phyloP scores from a whole-genome alignment of 805 yeast species.

The Spathaspora gorwiae region DNA sequence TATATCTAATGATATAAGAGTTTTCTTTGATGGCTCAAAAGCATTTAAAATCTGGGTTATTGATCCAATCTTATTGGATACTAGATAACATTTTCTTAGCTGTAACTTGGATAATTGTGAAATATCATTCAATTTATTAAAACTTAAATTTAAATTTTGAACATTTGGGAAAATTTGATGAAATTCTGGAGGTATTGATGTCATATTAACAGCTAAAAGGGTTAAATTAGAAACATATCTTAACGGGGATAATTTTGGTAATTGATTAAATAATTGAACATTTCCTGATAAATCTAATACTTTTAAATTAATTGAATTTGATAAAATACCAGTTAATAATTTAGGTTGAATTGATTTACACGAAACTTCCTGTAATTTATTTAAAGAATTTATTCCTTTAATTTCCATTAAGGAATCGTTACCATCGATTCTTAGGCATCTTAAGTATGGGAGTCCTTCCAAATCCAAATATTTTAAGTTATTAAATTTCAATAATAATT shows the following conservation, averaged over 20 bases:
- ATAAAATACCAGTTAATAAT: neutral
- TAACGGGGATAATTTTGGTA: conserved; percentile 14
- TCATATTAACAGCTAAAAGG: conserved; percentile 47
- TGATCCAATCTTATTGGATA: conserved; percentile 42
- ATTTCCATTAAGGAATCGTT: conserved; percentile 23
- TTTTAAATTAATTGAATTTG: conserved; percentile 16
- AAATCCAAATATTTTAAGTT: conserved; percentile 28
- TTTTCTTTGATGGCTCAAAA: conserved; percentile 23
- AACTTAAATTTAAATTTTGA: conserved; percentile 45
- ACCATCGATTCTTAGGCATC: conserved; percentile 45
- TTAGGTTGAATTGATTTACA: conserved; percentile 30
- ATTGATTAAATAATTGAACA: conserved; percentile 9
- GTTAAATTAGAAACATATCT: conserved; percentile 35
- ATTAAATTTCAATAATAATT: conserved; percentile 36
- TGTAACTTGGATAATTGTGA: conserved; percentile 26
- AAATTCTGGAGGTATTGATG: conserved; percentile 33
- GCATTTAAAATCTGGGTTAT: conserved; percentile 30
- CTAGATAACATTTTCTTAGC: conserved; percentile 36
- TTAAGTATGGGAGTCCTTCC: conserved; percentile 30
- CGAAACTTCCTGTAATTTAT: conserved; percentile 39
- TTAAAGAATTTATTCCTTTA: conserved; percentile 23
- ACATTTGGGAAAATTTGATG: conserved; percentile 42
- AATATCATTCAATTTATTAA: conserved; percentile 40
- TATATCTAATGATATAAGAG: conserved; percentile 40
- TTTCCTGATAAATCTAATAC: conserved; percentile 41